phyloP scores from a whole-genome alignment of 192 early-diverging fungal species.

The Backusella circina region DNA sequence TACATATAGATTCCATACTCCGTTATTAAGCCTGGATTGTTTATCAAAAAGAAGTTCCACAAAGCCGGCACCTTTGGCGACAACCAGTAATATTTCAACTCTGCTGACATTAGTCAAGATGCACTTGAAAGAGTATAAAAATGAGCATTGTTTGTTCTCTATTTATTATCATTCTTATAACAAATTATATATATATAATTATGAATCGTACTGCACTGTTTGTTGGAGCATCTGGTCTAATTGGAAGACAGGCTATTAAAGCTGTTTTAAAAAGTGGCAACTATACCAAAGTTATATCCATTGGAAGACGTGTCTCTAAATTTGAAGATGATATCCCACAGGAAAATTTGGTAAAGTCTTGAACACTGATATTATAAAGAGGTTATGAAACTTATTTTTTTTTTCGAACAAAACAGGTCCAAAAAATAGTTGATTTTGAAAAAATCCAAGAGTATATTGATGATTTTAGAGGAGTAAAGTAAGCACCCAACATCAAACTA shows the following conservation, averaged over 20 bases:
- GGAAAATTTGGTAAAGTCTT: constrained; percentile 37
- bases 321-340: constrained; percentile 36
- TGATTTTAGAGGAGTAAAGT: background rate
- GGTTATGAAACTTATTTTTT: background rate
- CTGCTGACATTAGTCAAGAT: background rate
- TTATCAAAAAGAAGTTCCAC: background rate
- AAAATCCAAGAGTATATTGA: background rate
- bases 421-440: background rate
- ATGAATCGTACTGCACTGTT: background rate
- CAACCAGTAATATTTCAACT: background rate
- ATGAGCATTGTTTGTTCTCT: background rate
- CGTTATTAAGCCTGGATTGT: background rate
- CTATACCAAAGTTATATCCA: constrained; percentile 49
- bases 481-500: background rate
- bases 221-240: background rate
- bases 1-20: background rate
- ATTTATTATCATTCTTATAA: background rate
- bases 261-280: constrained; percentile 44
- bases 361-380: background rate
- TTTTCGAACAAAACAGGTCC: background rate
- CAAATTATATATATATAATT: background rate
- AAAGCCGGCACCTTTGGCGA: background rate
- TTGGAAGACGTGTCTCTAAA: constrained; percentile 45
- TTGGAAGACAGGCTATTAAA: constrained; percentile 53
- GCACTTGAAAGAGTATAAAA: background rate